phyloP scores from a whole-genome alignment of 1,139 yeast genomes.

The Yamadazyma diospyri region DNA sequence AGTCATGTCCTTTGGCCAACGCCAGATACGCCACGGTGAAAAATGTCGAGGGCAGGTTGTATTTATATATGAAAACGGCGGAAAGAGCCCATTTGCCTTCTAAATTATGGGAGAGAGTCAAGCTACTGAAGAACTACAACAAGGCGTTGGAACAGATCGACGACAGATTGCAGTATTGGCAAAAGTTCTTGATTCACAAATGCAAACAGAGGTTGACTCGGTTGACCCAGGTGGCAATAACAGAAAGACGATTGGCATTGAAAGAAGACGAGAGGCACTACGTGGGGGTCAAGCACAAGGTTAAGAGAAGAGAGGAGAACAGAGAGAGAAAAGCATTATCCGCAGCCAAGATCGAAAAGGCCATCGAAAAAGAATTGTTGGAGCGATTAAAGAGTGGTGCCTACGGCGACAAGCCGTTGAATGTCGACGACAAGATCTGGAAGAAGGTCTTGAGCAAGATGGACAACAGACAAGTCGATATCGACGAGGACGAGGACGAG shows the following conservation, averaged over 20 bases:
- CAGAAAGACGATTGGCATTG: slow-evolving; percentile 91
- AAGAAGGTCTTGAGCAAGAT: slow-evolving; percentile 82
- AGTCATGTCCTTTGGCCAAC: slow-evolving; percentile 94
- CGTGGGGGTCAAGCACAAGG: slow-evolving; percentile 90
- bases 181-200: slow-evolving; percentile 82
- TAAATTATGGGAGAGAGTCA: slow-evolving; percentile 90
- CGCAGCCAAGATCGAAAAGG: slow-evolving; percentile 95
- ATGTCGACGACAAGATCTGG: slow-evolving; percentile 96
- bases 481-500: slow-evolving; percentile 61
- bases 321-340: slow-evolving; percentile 95
- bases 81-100: slow-evolving; percentile 96
- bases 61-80: slow-evolving; percentile 93
- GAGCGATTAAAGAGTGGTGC: slow-evolving; percentile 97
- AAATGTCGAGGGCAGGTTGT: slow-evolving; percentile 80
- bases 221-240: slow-evolving; percentile 90
- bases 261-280: slow-evolving; percentile 90
- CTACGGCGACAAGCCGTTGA: slow-evolving; percentile 94
- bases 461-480: slow-evolving; percentile 54
- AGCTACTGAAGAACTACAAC: slow-evolving; percentile 80
- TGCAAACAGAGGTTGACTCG: slow-evolving; percentile 95
- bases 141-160: slow-evolving; percentile 88
- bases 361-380: slow-evolving; percentile 90
- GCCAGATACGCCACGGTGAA: slow-evolving; percentile 95
- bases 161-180: slow-evolving; percentile 87
- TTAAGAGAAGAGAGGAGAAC: slow-evolving; percentile 87